Base-by-base conservation (phyloP, 805 yeast species). In the Starmerella vitae region DNA sequence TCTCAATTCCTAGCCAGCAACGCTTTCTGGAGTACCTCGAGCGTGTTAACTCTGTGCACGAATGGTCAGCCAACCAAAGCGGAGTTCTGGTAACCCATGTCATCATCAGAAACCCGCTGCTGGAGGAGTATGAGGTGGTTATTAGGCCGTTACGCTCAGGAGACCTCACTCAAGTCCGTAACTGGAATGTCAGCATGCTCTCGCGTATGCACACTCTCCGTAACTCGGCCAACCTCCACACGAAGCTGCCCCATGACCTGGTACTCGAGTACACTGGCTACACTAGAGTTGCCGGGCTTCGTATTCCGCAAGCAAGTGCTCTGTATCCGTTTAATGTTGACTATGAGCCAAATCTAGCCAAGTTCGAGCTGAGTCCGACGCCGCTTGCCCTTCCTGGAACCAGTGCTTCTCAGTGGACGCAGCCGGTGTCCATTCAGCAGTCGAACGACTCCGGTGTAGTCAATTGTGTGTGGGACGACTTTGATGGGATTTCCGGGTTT, bases 1-100 rank as follows among this genome's bases (percentile, higher is more conserved):
- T 88, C 1, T 71, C 83, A 0, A 81, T 83, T 24, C 44, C 50
- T 14, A 75, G 86, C 4, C 96, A 88, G 57, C 55, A 66, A 20
- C 55, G 88, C 33, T 83, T 75, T 52, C 59, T 85, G 24, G 49
- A 59, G 4, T 88, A 88, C 54, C 74, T 71, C 19, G 69, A 62
- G 38, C 35, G 37, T 25, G 60, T 59, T 57, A 38, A 42, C 19
- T 5, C 5, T 6, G 13, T 39, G 24, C 13, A 25, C 25, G 34
- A 30, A 5, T n/a, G n/a, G n/a, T n/a, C n/a, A n/a, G n/a, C n/a
- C n/a, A n/a, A n/a, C n/a, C n/a, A n/a, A n/a, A 20, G 34, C 12
- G 13, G 6, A 7, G 20, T 38, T 20, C 28, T 15, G 8, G 39
- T 44, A 7, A 38, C 44, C 29, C 36, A 30, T 13, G 28, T 43